These are phyloP conservation scores for Dictyostelium brefeldianum DNA, from an alignment of 78 protist species.

Conservation along the genomic window DNA sequence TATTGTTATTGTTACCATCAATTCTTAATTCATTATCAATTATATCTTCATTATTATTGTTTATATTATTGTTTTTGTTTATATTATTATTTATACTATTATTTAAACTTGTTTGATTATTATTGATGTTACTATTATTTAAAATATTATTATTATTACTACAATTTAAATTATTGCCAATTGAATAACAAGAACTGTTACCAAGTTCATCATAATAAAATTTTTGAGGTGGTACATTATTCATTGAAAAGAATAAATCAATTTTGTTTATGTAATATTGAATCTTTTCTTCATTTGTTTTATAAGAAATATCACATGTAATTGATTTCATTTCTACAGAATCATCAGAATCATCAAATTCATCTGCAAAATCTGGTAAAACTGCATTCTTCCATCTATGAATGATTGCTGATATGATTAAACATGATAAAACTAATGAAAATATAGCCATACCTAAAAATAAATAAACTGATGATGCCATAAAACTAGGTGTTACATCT, in stretches of 20 bases:
- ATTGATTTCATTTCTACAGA: neutral
- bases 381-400: conserved; percentile 20
- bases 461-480: conserved; percentile 29
- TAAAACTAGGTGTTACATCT: conserved; percentile 36
- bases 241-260: neutral
- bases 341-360: neutral
- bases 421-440: conserved; percentile 15
- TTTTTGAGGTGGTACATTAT: neutral
- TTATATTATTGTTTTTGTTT: too few relatives aligned
- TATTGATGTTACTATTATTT: too few relatives aligned
- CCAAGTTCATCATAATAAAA: neutral
- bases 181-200: neutral
- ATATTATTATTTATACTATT: too few relatives aligned
- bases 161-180: too few relatives aligned
- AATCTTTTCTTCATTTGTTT: conserved; percentile 15
- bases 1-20: neutral
- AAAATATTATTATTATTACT: neutral
- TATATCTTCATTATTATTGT: too few relatives aligned
- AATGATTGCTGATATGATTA: neutral
- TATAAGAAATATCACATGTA: neutral
- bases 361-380: conserved; percentile 6
- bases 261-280: conserved; percentile 28
- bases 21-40: neutral
- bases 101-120: neutral
- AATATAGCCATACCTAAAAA: conserved; percentile 45